Conservation (phyloP, 176 grass and related monocot genomes). For the Paspalum vaginatum region DNA sequence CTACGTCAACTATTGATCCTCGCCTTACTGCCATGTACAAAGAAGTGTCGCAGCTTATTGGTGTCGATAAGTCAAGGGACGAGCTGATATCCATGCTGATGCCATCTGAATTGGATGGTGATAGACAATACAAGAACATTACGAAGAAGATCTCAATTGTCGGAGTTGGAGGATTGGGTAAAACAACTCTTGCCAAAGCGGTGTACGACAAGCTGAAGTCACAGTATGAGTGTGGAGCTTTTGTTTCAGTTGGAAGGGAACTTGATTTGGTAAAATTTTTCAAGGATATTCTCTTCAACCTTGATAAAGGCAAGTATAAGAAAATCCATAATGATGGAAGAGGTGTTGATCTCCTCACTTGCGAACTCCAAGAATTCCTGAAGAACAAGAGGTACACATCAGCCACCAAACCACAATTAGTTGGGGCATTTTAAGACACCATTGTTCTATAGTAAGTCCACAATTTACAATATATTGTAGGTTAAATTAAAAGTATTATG, state of each 20-base stretch:
- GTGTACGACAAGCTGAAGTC: background rate
- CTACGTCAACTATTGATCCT: background rate
- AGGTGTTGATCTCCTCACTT: background rate
- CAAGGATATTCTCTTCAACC: background rate
- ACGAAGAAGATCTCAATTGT: background rate
- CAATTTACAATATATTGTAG: too few relatives aligned
- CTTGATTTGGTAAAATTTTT: background rate
- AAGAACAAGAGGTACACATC: background rate
- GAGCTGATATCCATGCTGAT: background rate
- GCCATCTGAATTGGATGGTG: background rate
- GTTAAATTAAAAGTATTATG: too few relatives aligned
- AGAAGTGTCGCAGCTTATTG: background rate
- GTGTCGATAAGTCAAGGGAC: background rate
- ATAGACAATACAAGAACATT: background rate
- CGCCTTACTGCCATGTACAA: background rate
- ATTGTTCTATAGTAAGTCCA: too few relatives aligned
- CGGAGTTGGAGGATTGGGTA: conserved; percentile 2
- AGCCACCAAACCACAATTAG: too few relatives aligned
- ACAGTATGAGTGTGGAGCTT: background rate
- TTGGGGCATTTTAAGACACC: too few relatives aligned
- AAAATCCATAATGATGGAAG: background rate
- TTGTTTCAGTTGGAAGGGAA: background rate
- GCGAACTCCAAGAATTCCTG: background rate
- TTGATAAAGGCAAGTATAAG: background rate
- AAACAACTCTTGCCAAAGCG: conserved; percentile 26